These are phyloP conservation scores for Wallacemonas rigidus DNA, from an alignment of 208 protist species.

Conservation along the genomic window DNA sequence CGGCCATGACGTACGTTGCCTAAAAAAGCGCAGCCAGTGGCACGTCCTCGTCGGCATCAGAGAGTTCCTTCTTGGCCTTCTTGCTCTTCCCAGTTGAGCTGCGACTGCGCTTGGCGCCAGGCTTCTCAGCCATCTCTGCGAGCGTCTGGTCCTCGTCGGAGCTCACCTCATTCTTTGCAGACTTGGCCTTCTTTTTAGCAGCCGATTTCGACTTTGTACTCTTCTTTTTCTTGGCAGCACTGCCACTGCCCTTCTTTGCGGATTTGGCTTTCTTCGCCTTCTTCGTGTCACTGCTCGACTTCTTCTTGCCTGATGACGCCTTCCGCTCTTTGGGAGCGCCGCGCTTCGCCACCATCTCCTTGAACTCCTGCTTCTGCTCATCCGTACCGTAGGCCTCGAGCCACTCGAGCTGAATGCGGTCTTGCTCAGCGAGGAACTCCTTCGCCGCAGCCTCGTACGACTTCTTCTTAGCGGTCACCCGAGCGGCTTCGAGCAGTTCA, in stretches of 20 bases:
- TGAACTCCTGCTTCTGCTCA: slow-evolving; percentile 88
- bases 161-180: slow-evolving; percentile 46
- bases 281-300: slow-evolving; percentile 29
- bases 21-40: slow-evolving; percentile 50
- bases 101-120: slow-evolving; percentile 20
- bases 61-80: slow-evolving; percentile 38
- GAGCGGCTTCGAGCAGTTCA: slow-evolving; percentile 74
- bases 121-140: slow-evolving; percentile 29
- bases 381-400: slow-evolving; percentile 88
- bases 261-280: slow-evolving; percentile 35
- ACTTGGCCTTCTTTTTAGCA: slow-evolving; percentile 35
- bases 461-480: slow-evolving; percentile 61
- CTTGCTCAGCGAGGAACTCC: slow-evolving; percentile 83
- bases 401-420: slow-evolving; percentile 89
- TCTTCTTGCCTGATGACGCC: slow-evolving; percentile 31
- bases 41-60: slow-evolving; percentile 64
- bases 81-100: slow-evolving; percentile 21
- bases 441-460: slow-evolving; percentile 75
- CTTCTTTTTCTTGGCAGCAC: slow-evolving; percentile 41
- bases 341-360: slow-evolving; percentile 77
- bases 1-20: neutral
- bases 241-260: slow-evolving; percentile 38
- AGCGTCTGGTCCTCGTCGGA: slow-evolving; percentile 29
- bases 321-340: slow-evolving; percentile 27
- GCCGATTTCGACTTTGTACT: slow-evolving; percentile 47